Conservation (phyloP, 495 filamentous ascomycete genomes). For the Polyplosphaeria fusca region DNA sequence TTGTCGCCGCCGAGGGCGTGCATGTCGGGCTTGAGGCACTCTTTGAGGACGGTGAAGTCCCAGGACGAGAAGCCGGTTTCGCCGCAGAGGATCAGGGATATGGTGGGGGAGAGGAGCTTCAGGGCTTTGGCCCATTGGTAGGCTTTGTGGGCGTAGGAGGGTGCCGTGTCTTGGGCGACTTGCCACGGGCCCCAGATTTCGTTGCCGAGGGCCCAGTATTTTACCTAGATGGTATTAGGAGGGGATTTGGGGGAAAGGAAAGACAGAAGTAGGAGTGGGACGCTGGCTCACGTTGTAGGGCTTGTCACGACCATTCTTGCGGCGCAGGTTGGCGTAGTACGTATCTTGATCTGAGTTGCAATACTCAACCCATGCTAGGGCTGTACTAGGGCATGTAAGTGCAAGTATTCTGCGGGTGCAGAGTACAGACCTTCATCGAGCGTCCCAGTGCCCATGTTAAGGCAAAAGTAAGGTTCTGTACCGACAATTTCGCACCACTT, state of each 20-base stretch:
- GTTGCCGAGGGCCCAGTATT: conserved; percentile 69
- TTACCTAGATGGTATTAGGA: conserved; percentile 43
- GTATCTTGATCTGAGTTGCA: conserved; percentile 71
- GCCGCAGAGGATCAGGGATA: conserved; percentile 68
- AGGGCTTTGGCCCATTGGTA: conserved; percentile 79
- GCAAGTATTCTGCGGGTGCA: not conserved
- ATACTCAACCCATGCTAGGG: conserved; percentile 74
- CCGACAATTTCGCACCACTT: conserved; percentile 68
- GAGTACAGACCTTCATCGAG: conserved; percentile 60
- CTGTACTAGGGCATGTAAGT: conserved; percentile 43
- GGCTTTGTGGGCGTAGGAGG: conserved; percentile 72
- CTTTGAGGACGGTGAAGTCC: conserved; percentile 68
- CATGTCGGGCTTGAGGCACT: conserved; percentile 56
- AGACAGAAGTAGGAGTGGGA: not conserved
- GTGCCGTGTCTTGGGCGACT: conserved; percentile 67
- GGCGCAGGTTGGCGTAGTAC: conserved; percentile 72
- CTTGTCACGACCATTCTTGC: conserved; percentile 66
- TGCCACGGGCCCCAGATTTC: conserved; percentile 80
- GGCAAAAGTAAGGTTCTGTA: conserved; percentile 68
- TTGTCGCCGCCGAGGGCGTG: conserved; percentile 39
- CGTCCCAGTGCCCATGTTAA: conserved; percentile 75
- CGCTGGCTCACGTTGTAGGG: conserved; percentile 69
- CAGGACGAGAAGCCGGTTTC: conserved; percentile 64
- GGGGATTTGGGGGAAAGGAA: not conserved
- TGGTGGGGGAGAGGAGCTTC: conserved; percentile 66